phyloP scores from a whole-genome alignment of 805 yeast species.

The Wickerhamiella siamensis region DNA sequence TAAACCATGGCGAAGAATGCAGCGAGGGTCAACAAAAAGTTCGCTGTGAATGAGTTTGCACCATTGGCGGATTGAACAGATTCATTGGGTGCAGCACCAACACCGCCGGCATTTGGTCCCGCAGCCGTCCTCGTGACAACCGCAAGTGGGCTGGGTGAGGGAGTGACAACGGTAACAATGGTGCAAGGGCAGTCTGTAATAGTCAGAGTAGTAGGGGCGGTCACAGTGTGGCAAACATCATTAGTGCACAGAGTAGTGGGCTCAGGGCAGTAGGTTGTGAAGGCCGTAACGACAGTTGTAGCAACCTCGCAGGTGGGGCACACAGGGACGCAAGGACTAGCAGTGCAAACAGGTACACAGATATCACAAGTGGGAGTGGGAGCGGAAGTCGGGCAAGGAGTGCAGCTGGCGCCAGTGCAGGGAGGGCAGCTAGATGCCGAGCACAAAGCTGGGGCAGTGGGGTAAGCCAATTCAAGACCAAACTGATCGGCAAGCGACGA shows the following conservation, averaged over 20 bases:
- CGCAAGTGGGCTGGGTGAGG: too few species aligned
- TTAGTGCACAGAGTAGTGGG: conserved; percentile 44
- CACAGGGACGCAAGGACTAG: not conserved
- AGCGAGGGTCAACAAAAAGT: too few species aligned
- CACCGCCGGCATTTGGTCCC: too few species aligned
- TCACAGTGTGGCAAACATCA: conserved; percentile 3
- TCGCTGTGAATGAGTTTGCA: too few species aligned
- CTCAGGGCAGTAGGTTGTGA: conserved; percentile 66
- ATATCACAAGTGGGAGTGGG: not conserved
- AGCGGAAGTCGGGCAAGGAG: not conserved
- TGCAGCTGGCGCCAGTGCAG: too few species aligned
- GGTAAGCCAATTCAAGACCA: too few species aligned
- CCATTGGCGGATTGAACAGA: too few species aligned
- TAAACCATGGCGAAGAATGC: too few species aligned
- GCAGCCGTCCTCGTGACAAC: too few species aligned
- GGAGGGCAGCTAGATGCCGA: too few species aligned
- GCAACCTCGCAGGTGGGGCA: not conserved
- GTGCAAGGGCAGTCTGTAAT: not conserved
- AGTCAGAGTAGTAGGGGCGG: not conserved
- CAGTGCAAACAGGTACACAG: not conserved
- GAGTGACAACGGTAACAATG: not conserved
- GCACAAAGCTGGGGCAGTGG: too few species aligned
- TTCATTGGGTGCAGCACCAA: too few species aligned
- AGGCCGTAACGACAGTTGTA: conserved; percentile 21
- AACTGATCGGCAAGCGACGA: not conserved